Conservation (phyloP, 768 basidiomycete species). For the Kondoa malvinella region DNA sequence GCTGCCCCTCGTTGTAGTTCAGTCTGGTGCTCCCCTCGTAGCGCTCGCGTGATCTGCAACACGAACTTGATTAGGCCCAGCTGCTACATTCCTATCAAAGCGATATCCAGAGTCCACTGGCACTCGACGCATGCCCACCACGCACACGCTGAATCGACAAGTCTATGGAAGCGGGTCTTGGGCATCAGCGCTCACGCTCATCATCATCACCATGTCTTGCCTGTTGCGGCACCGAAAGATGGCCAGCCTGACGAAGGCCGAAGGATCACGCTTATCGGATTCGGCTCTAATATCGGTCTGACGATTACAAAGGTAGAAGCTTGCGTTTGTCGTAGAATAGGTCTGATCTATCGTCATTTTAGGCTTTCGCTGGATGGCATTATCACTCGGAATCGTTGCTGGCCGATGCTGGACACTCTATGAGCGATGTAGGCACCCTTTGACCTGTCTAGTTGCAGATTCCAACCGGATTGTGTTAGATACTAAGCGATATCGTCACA, state of each 20-base stretch:
- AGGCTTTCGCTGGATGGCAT: not conserved
- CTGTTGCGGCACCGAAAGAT: not conserved
- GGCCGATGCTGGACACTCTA: not conserved
- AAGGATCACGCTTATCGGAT: not conserved
- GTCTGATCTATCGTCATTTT: no score
- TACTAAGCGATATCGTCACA: not conserved
- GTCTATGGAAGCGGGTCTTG: not conserved
- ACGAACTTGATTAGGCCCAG: no score
- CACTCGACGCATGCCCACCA: not conserved
- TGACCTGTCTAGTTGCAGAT: not conserved
- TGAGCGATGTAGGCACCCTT: not conserved
- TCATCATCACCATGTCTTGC: not conserved
- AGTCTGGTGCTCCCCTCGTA: no score
- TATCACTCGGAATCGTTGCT: not conserved
- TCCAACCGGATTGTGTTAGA: not conserved
- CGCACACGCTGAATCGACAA: not conserved
- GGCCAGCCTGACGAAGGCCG: not conserved
- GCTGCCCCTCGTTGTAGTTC: no score
- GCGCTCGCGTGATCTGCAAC: no score
- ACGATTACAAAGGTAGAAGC: not conserved
- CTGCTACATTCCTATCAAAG: not conserved
- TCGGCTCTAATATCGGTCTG: not conserved
- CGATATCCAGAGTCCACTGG: not conserved
- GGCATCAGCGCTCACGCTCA: not conserved
- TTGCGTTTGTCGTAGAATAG: no score